Conservation (phyloP, 2,329 filamentous ascomycete species). For the Botryotinia narcissicola region DNA sequence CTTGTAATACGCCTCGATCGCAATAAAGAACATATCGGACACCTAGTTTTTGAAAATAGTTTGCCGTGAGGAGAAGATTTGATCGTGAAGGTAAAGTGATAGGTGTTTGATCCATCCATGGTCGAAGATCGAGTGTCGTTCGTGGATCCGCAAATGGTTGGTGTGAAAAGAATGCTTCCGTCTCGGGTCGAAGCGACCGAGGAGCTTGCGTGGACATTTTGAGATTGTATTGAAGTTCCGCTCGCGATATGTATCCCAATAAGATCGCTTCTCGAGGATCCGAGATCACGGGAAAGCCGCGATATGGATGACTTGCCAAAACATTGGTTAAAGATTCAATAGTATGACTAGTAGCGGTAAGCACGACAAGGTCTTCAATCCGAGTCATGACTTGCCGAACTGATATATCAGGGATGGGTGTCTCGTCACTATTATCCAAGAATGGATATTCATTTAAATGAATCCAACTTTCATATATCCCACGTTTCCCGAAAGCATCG, state of each 20-base stretch:
- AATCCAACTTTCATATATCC: constrained; percentile 99
- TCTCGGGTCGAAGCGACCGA: constrained; percentile 62
- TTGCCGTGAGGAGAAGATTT: constrained; percentile 78
- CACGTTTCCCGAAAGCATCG: constrained; percentile 86
- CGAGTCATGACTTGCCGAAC: constrained; percentile 90
- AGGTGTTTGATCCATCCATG: constrained; percentile 99
- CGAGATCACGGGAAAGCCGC: constrained; percentile 87
- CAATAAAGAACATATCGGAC: constrained; percentile 86
- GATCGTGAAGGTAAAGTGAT: constrained; percentile 79
- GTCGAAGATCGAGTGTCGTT: constrained; percentile 79
- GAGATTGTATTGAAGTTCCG: constrained; percentile 82
- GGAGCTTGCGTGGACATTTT: constrained; percentile 56
- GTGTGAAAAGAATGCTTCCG: constrained; percentile 81
- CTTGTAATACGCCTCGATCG: constrained; percentile 77
- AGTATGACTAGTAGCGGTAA: constrained; percentile 85
- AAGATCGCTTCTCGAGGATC: constrained; percentile 75
- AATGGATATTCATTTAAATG: constrained; percentile 94
- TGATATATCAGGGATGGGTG: constrained; percentile 74
- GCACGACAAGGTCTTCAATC: constrained; percentile 83
- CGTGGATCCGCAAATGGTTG: constrained; percentile 76
- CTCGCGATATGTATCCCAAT: constrained; percentile 90
- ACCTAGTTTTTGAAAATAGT: constrained; percentile 93
- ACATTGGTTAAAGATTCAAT: constrained; percentile 71
- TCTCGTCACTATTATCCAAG: constrained; percentile 85
- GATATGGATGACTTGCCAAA: constrained; percentile 71